Conservation (phyloP, 768 basidiomycete species). For the Suillus fuscotomentosus region DNA sequence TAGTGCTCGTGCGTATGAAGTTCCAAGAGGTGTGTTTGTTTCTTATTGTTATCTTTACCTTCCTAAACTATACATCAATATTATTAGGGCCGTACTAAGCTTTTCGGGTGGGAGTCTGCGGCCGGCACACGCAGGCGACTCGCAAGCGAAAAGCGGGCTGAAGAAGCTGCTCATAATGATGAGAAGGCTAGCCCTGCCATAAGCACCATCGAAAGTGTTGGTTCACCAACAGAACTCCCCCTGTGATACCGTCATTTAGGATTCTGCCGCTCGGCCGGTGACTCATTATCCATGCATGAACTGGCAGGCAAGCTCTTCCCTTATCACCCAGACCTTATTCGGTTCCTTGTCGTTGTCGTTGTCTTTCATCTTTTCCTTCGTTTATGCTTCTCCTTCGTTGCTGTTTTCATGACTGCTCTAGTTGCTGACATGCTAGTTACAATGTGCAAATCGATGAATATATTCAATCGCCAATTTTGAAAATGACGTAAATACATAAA, state of each 20-base stretch:
- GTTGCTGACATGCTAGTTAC: too few species aligned
- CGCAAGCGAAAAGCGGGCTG: conserved; percentile 20
- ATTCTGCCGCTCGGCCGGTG: neutral
- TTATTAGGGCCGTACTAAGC: conserved; percentile 57
- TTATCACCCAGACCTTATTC: too few species aligned
- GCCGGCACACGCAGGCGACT: conserved; percentile 37
- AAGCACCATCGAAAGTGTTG: neutral
- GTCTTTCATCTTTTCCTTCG: too few species aligned
- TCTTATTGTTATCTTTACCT: neutral
- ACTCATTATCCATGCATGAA: neutral
- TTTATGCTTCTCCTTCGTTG: too few species aligned
- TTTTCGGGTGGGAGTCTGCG: conserved; percentile 58
- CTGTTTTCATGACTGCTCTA: too few species aligned
- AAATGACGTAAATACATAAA: too few species aligned
- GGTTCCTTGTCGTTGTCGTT: too few species aligned
- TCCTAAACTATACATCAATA: neutral
- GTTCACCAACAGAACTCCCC: neutral
- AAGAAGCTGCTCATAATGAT: neutral
- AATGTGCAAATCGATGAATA: too few species aligned
- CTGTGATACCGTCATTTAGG: neutral
- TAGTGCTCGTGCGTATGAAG: conserved; percentile 64
- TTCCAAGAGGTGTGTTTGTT: conserved; percentile 46
- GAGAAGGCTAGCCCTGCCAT: neutral
- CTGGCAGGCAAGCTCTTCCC: neutral
- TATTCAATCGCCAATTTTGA: too few species aligned